Percentiles rank a stretch among this genome's conserved stretches.
Conservation (phyloP, 176 grass and related monocot genomes). For the Musa schizocarpa region DNA sequence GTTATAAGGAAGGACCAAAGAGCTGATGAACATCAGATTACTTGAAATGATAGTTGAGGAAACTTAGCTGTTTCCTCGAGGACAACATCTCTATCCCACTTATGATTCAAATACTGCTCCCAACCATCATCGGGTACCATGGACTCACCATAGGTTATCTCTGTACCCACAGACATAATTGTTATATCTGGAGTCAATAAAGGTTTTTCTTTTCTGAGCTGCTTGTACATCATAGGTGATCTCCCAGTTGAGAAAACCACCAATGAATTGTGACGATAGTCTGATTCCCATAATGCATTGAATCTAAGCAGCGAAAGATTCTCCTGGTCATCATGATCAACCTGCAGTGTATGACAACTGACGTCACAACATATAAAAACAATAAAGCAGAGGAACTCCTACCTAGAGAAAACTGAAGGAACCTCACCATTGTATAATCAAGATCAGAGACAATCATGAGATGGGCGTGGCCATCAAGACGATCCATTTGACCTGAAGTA, state of each 20-base stretch:
- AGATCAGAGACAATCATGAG: slow-evolving; percentile 98
- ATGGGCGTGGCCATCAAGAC: slow-evolving; percentile 52
- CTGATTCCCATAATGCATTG: slow-evolving; percentile 57
- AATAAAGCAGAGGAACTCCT: background rate
- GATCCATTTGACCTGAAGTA: slow-evolving; percentile 48
- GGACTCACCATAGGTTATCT: slow-evolving; percentile 76
- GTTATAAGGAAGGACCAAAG: slow-evolving; percentile 1
- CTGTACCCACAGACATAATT: slow-evolving; percentile 86
- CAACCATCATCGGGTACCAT: slow-evolving; percentile 81
- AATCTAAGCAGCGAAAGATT: slow-evolving; percentile 69
- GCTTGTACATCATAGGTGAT: slow-evolving; percentile 51
- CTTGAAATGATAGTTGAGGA: slow-evolving; percentile 66
- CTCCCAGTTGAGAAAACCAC: slow-evolving; percentile 86
- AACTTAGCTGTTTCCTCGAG: slow-evolving; percentile 71
- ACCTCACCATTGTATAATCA: slow-evolving; percentile 81
- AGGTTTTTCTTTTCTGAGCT: slow-evolving; percentile 58
- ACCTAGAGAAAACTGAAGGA: slow-evolving; percentile 1
- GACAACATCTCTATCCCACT: slow-evolving; percentile 75
- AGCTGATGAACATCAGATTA: slow-evolving; percentile 18
- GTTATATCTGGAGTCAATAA: slow-evolving; percentile 79
- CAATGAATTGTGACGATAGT: slow-evolving; percentile 59
- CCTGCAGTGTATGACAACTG: slow-evolving; percentile 24
- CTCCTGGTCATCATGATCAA: slow-evolving; percentile 65
- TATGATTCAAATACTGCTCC: slow-evolving; percentile 59
- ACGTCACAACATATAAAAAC: background rate